Percentiles rank a stretch among this genome's conserved stretches.
phyloP scores from a whole-genome alignment of 148 eudicot genomes.

The Chenopodium berlandieri region DNA sequence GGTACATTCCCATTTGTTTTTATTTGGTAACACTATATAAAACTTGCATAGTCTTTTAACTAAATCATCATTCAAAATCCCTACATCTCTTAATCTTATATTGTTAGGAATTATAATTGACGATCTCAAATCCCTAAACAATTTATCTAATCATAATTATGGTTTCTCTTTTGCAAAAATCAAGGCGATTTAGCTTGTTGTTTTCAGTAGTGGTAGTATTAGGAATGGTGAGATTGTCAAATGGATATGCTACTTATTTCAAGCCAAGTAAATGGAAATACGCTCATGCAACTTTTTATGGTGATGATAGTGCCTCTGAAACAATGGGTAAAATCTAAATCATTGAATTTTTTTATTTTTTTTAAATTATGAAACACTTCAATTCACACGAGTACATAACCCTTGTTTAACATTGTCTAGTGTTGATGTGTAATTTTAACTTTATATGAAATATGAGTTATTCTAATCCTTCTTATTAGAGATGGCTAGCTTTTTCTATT shows the following conservation, averaged over 20 bases:
- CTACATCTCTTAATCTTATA: background rate
- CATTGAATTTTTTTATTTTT: background rate
- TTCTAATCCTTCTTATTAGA: too few relatives aligned
- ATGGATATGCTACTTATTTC: slow-evolving; percentile 8
- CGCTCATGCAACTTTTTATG: slow-evolving; percentile 79
- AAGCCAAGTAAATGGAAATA: slow-evolving; percentile 42
- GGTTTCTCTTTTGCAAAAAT: slow-evolving; percentile 17
- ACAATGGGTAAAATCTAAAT: slow-evolving; percentile 52
- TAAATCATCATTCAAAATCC: background rate
- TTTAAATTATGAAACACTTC: too few relatives aligned
- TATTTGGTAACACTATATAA: slow-evolving; percentile 3
- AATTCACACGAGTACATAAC: too few relatives aligned
- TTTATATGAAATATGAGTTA: too few relatives aligned
- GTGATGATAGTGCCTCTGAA: slow-evolving; percentile 60
- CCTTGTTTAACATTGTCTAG: too few relatives aligned
- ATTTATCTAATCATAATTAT: slow-evolving; percentile 3
- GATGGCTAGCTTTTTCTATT: too few relatives aligned
- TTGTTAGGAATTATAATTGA: too few relatives aligned
- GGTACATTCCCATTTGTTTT: too few relatives aligned
- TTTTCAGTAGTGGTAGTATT: slow-evolving; percentile 8
- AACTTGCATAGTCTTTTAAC: background rate
- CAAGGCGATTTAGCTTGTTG: background rate
- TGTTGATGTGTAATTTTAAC: too few relatives aligned
- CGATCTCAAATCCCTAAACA: too few relatives aligned
- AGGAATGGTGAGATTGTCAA: slow-evolving; percentile 13